Conservation (phyloP, 257 asterid species). For the Striga asiatica region DNA sequence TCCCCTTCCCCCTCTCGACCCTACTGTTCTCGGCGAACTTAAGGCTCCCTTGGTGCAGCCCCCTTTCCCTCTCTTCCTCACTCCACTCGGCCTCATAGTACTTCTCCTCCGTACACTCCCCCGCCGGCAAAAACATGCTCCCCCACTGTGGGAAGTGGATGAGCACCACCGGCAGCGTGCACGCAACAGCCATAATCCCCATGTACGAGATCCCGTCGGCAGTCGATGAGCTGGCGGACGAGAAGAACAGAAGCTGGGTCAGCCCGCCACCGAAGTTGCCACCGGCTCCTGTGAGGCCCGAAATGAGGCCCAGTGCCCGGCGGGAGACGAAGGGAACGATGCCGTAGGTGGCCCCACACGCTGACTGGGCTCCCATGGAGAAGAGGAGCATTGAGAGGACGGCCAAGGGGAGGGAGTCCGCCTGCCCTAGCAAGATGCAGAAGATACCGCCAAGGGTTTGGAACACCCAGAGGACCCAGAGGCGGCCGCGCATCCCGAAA, state of each 20-base stretch:
- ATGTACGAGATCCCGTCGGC: conserved; percentile 1
- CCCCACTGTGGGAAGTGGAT: conserved; percentile 43
- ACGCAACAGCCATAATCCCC: conserved; percentile 40
- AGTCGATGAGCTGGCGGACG: conserved; percentile 21
- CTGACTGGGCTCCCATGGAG: conserved; percentile 39
- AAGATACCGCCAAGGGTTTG: conserved; percentile 52
- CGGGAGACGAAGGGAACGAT: conserved; percentile 30
- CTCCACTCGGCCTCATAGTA: conserved; percentile 33
- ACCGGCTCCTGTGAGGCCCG: conserved; percentile 39
- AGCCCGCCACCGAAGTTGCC: conserved; percentile 37
- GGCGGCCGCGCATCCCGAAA: conserved; percentile 62
- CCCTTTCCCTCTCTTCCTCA: conserved; percentile 27
- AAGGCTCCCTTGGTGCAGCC: conserved; percentile 38
- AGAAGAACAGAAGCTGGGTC: conserved; percentile 29
- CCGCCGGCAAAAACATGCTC: conserved; percentile 33
- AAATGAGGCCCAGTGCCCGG: conserved; percentile 32
- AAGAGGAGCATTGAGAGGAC: conserved; percentile 44
- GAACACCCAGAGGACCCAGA: conserved; percentile 46
- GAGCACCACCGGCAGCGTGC: conserved; percentile 26
- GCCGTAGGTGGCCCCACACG: conserved; percentile 36
- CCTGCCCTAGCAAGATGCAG: conserved; percentile 33
- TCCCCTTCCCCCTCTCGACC: conserved; percentile 39
- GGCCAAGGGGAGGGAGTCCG: conserved; percentile 31
- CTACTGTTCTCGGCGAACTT: conserved; percentile 53
- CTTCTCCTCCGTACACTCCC: conserved; percentile 9